These are phyloP conservation scores for Ascodesmis nigricans DNA, from an alignment of 495 filamentous ascomycete genomes.

Conservation along the genomic window DNA sequence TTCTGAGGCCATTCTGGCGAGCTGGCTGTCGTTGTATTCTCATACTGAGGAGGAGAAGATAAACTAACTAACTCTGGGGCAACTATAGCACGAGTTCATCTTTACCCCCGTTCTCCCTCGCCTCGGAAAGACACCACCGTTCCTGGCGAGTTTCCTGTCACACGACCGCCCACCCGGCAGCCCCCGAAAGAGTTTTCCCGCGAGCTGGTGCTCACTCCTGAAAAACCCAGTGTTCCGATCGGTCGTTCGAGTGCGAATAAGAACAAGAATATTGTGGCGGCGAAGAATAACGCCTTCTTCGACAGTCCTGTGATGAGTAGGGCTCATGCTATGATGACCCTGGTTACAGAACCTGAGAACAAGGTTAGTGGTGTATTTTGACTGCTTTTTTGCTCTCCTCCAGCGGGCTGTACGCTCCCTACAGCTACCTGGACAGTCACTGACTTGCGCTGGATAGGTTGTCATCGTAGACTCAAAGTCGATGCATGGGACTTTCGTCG, in stretches of 20 bases:
- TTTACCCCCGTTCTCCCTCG: no score
- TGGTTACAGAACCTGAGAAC: constrained; percentile 14
- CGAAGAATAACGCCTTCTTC: constrained; percentile 20
- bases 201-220: constrained; percentile 17
- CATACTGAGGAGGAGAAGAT: no score
- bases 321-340: constrained; percentile 17
- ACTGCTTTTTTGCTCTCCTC: background rate
- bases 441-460: constrained; percentile 23
- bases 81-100: no score
- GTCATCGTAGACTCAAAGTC: constrained; percentile 31
- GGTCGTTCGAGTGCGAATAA: constrained; percentile 20
- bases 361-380: constrained; percentile 12
- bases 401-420: background rate
- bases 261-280: constrained; percentile 18
- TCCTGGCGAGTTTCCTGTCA: no score
- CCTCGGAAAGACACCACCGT: no score
- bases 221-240: constrained; percentile 14
- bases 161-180: no score
- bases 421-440: background rate
- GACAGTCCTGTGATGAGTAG: constrained; percentile 21
- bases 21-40: no score
- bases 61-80: no score
- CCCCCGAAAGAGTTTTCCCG: constrained; percentile 18
- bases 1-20: no score
- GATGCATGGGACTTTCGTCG: constrained; percentile 36